Base-by-base conservation (phyloP, 495 filamentous ascomycete species). In the Lindgomyces ingoldianus region DNA sequence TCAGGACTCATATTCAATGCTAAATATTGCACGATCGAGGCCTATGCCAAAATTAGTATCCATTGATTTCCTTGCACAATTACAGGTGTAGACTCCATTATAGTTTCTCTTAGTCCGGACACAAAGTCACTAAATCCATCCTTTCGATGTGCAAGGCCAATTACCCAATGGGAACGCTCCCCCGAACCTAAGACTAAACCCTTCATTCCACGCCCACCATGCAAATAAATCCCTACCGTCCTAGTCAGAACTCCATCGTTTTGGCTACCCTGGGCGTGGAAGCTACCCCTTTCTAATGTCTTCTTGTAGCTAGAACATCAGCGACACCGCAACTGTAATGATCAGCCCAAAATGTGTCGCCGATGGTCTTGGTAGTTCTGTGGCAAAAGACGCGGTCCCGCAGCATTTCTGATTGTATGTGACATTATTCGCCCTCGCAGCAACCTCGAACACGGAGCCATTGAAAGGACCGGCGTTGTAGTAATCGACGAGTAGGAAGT, bases 401-500 rank as follows among this genome's bases (percentile, higher is more conserved):
- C 92, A 96, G 78, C 91, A 96, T 18, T 79, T 73, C 49, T 85
- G 73, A 67, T 85, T 82, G 70, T 91, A 96, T 0, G 87, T 89
- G 53, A 98, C 91, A 61, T 90, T 89, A 74, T 98, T 98, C 71
- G 87, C 85, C 64, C 80, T 73, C 10, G 93, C 93, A 2, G 93
- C 93, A 41, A 94, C 91, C 70, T 93, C 85, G 71, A 98, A 96
- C 44, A 96, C 93, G 3, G 89, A 88, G n/a, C 93, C 93, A 57
- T 84, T 83, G 54, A 76, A 84, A 12, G 77, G 78, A 52, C 89
- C 91, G 53, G 75, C 75, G 69, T 95, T 89, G 76, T 93, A 96
- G 73, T 90, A 95, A 73, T 98, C 93, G 3, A 96, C 91, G 25
- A 96, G 84, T 8, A 98, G 80, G 69, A 96, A 89, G 72, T 90